A percentile compares a stretch with the other conserved stretches of the same genome.
phyloP scores from a whole-genome alignment of 1,139 yeast genomes.

The Geotrichum citri-aurantii region DNA sequence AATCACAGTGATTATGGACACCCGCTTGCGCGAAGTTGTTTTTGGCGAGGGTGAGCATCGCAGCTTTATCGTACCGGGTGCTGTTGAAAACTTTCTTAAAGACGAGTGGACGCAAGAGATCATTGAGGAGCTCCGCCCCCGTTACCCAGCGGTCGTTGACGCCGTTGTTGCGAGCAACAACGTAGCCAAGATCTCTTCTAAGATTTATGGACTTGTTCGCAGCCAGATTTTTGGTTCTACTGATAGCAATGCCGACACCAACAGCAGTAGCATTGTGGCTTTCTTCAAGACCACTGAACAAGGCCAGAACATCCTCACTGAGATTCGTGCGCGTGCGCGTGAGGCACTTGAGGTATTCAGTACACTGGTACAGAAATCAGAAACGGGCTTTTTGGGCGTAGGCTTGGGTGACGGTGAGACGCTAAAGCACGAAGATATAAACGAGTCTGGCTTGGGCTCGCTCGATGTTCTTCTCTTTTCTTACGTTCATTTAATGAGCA shows the following conservation, averaged over 20 bases:
- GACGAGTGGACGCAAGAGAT: conserved; percentile 13
- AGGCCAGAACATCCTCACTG: conserved; percentile 11
- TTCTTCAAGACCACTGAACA: conserved; percentile 5
- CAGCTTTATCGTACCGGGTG: not conserved
- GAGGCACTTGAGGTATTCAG: conserved; percentile 9
- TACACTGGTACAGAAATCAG: not conserved
- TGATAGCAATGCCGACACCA: not conserved
- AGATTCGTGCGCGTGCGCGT: conserved; percentile 11
- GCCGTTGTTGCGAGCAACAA: conserved; percentile 1
- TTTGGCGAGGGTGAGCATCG: conserved; percentile 18
- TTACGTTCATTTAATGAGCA: conserved; percentile 26
- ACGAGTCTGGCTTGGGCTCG: conserved; percentile 19
- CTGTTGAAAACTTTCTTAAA: conserved; percentile 14
- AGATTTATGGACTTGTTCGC: not conserved
- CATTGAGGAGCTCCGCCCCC: conserved; percentile 8
- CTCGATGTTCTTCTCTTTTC: conserved; percentile 28
- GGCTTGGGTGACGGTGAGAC: conserved; percentile 5
- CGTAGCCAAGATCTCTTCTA: not conserved
- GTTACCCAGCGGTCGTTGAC: conserved; percentile 16
- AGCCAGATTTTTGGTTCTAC: conserved; percentile 2
- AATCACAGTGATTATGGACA: conserved; percentile 23
- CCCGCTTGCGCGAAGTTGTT: conserved; percentile 11
- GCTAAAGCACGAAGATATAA: conserved; percentile 1
- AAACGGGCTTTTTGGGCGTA: conserved; percentile 5
- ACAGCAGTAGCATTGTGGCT: conserved; percentile 5